Percentiles rank a stretch among this genome's conserved stretches.
These are phyloP conservation scores for Caloboletus firmus DNA, from an alignment of 1,284 basidiomycete species.

Conservation along the genomic window DNA sequence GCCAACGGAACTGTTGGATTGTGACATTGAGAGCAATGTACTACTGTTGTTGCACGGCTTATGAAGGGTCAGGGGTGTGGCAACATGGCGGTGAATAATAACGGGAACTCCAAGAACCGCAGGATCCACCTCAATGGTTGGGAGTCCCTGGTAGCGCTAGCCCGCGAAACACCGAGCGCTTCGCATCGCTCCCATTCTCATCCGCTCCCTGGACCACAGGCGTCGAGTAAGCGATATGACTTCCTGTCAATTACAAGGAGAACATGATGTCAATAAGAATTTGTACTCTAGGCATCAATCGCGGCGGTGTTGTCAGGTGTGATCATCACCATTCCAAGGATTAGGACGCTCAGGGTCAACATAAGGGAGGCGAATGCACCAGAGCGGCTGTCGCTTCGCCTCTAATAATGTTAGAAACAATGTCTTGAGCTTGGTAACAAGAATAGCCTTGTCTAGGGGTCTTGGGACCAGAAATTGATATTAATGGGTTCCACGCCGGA, in stretches of 20 bases:
- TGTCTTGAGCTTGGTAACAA: neutral
- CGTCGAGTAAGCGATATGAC: constrained; percentile 48
- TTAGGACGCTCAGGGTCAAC: neutral
- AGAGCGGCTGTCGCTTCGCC: neutral
- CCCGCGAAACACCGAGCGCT: neutral
- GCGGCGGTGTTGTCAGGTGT: neutral
- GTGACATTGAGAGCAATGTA: neutral
- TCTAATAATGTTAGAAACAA: neutral
- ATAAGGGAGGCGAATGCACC: neutral
- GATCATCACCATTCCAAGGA: neutral
- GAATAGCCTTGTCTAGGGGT: neutral
- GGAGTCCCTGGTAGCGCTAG: neutral
- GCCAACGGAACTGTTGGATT: neutral
- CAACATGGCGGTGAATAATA: neutral
- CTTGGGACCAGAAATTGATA: neutral
- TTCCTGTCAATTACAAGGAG: constrained; percentile 10
- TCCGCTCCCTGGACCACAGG: neutral
- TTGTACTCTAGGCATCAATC: neutral
- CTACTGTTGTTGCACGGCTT: neutral
- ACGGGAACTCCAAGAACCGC: neutral
- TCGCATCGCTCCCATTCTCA: neutral
- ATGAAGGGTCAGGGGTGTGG: no score
- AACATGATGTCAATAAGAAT: neutral
- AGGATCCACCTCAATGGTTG: neutral
- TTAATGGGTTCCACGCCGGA: no score